Conservation (phyloP, 495 filamentous ascomycete species). For the Hyaloscypha variabilis region DNA sequence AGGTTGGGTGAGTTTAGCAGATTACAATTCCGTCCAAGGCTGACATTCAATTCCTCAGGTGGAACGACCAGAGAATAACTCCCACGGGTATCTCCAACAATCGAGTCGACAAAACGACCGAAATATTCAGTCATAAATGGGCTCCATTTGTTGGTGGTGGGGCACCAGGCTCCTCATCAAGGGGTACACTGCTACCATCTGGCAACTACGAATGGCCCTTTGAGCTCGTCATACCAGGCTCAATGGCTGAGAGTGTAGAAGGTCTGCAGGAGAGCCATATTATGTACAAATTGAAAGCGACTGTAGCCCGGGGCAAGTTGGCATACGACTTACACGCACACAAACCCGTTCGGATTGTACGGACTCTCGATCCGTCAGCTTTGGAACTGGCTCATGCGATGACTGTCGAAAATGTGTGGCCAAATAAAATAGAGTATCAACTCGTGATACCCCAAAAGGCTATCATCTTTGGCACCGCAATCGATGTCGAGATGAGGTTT, state of each 20-base stretch:
- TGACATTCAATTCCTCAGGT: slow-evolving; percentile 35
- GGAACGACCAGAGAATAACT: slow-evolving; percentile 51
- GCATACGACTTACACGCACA: slow-evolving; percentile 76
- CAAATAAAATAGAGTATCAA: slow-evolving; percentile 91
- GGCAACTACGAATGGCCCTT: slow-evolving; percentile 94
- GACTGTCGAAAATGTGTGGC: slow-evolving; percentile 95
- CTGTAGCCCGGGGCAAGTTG: slow-evolving; percentile 78
- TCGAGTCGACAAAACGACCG: slow-evolving; percentile 45
- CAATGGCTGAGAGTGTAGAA: slow-evolving; percentile 85
- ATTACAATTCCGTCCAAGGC: not conserved
- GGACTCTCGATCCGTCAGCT: slow-evolving; percentile 79
- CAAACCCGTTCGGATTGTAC: slow-evolving; percentile 82
- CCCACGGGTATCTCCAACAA: slow-evolving; percentile 51
- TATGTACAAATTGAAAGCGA: slow-evolving; percentile 86
- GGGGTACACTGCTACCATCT: slow-evolving; percentile 63
- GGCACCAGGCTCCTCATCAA: slow-evolving; percentile 41
- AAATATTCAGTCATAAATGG: slow-evolving; percentile 50
- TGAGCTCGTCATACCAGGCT: slow-evolving; percentile 73
- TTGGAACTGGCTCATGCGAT: slow-evolving; percentile 85
- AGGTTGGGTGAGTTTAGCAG: slow-evolving; percentile 59
- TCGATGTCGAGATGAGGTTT: slow-evolving; percentile 79
- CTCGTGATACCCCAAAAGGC: slow-evolving; percentile 89
- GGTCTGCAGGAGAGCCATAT: slow-evolving; percentile 80
- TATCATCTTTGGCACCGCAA: slow-evolving; percentile 82
- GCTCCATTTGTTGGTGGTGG: slow-evolving; percentile 42